Base-by-base conservation (phyloP, 768 basidiomycete genomes). In the Cystobasidium ongulense region DNA sequence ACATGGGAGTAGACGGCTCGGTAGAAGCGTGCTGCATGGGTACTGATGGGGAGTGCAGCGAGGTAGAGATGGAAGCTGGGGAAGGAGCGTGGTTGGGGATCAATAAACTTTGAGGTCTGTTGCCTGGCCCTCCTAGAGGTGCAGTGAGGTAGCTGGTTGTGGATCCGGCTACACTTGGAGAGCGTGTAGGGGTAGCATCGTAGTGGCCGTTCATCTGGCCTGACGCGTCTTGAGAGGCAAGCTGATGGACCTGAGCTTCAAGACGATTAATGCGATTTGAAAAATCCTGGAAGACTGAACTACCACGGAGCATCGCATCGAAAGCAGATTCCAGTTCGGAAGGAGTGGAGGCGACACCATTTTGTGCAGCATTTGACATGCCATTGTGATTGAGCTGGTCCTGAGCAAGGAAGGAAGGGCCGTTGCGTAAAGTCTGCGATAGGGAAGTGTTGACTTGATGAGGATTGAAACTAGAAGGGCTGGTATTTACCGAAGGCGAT, bases 291-390 rank as follows among this genome's bases (percentile, higher is more conserved):
- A 71, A 71, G 7, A 59, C 29, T 5, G 33, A 23, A 35, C 68
- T 71, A 18, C 52, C 54, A 29, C 54, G 25, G 25, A 71, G 68
- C 68, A 71, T 71, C 2, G 52, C 33, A 43, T 71, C 68, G 43
- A 71, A 71, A 57, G 68, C 68, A 15, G 68, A 71, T 54, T 71
- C 68, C 21, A 71, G 68, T 29, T 71, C 68, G 23, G 68, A 71
- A 15, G 68, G 31, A 35, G 53, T 71, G 25, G 68, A 71, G 1
- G 68, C 57, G 21, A 21, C 57, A 29, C 23, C 31, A 41, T 64
- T 64, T 15, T 35, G 33, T 38, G 5, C 36, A 27, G 25, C 7
- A 64, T 36, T 39, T 29, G 29, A 27, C 25, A 27, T n/a, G n/a
- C n/a, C 11, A 59, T 11, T 59, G 57, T 35, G 15, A 23, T 31